Evolutionary conservation across 768 basidiomycete genomes (phyloP), one percentile per base, ranked within the genome.

Genomic region (Boletales sp.): DNA sequence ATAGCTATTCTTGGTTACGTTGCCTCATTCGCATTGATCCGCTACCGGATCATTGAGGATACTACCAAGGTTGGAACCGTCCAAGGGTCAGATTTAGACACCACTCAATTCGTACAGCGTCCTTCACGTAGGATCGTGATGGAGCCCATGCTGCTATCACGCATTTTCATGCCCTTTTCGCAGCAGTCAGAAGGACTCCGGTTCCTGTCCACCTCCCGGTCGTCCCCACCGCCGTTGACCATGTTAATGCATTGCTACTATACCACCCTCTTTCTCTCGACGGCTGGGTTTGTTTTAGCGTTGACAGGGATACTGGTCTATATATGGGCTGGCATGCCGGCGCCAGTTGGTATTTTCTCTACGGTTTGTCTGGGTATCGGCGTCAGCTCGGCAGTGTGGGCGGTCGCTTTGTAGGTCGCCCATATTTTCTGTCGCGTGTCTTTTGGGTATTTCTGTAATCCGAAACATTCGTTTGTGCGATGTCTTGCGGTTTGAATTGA

Each of bases 11-110:
- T 70, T 12, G 59, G 57, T 10, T 68, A 62, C 42, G 15, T 55
- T 25, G 66, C 63, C 11, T 66, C 63, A 8, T 68, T 68, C 14
- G 56, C 55, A 10, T 46, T 70, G 38, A 53, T 66, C 8, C 68
- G 55, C n/a, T 64, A 68, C 33, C 51, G 50, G n/a, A 49, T 66
- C 13, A 18, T 59, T 7, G 66, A 51, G 7, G 63, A 67, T 38
- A 51, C 17, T 12, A 19, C 18, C 0, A 60, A 65, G 42, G 63
- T 51, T 9, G 41, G 46, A 41, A 30, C 18, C 40, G 40, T 43
- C 33, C 31, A 28, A n/a, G 19, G 44, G 10, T 32, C 41, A 25
- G 21, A 25, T 34, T 8, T 36, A 1, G 13, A 13, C 11, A 14
- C 30, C 18, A 25, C 50, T 64, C 62, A 48, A 39, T 18, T 12